Evolutionary conservation across 208 protist genomes (phyloP).

Genomic region (Leishmania amazonensis): DNA sequence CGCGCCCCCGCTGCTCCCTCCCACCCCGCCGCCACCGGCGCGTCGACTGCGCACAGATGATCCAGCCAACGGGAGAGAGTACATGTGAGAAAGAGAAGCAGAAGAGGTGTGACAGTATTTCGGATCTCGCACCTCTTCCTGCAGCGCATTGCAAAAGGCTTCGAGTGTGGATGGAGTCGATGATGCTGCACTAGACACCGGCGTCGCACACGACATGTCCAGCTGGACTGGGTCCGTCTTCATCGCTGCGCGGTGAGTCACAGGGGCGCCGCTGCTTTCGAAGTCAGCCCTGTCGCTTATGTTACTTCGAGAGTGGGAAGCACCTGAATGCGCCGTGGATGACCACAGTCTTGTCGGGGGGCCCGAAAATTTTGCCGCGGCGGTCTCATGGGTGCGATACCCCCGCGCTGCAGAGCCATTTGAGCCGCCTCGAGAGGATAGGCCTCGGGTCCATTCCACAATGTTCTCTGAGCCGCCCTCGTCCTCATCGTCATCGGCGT

Average conservation of each 20-base stretch:
- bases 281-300: not conserved
- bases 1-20: not conserved
- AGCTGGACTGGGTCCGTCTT: not conserved
- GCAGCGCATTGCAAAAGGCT: not conserved
- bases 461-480: not conserved
- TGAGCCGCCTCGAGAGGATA: too few relatives aligned
- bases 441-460: not conserved
- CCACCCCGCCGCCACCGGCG: slow-evolving; percentile 2
- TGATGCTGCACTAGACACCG: not conserved
- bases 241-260: not conserved
- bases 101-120: not conserved
- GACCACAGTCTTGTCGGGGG: not conserved
- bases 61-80: not conserved
- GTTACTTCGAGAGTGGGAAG: not conserved
- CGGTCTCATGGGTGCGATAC: not conserved
- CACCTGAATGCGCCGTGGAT: not conserved
- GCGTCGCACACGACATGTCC: not conserved
- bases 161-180: not conserved
- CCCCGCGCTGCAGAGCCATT: not conserved
- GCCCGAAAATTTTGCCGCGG: not conserved
- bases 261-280: not conserved
- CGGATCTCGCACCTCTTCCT: not conserved
- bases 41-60: slow-evolving; percentile 23
- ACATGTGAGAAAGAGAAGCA: not conserved
- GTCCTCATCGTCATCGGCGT: slow-evolving; percentile 6